A percentile compares a stretch with the other conserved stretches of the same genome.
Evolutionary conservation across 2,329 filamentous ascomycete genomes (phyloP).

Genomic region (Alternaria panax): DNA sequence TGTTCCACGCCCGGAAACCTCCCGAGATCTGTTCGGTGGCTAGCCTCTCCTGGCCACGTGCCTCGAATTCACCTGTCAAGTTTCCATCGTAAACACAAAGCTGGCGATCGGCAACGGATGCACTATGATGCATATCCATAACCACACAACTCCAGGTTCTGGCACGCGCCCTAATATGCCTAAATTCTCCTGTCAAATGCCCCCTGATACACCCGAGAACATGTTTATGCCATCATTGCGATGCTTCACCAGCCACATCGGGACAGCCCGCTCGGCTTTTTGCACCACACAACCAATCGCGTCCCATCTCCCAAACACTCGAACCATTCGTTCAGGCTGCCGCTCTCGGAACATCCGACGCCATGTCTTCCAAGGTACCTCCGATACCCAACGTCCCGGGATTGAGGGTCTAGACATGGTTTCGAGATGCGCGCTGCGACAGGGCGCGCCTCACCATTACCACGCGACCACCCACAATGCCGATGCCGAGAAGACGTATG

Average conservation of each 20-base stretch:
- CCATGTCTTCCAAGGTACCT: background rate
- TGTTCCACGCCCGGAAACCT: background rate
- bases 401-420: constrained; percentile 11
- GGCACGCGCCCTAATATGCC: background rate
- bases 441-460: constrained; percentile 15
- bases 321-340: background rate
- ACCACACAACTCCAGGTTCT: background rate
- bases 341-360: constrained; percentile 1
- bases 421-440: constrained; percentile 20
- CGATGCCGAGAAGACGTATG: background rate
- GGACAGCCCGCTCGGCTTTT: constrained; percentile 3
- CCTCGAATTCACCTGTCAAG: background rate
- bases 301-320: constrained; percentile 7
- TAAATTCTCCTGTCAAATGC: background rate
- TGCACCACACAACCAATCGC: background rate
- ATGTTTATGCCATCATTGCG: constrained; percentile 6
- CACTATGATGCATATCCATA: background rate
- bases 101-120: background rate
- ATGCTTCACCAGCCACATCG: background rate
- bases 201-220: constrained; percentile 4
- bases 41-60: background rate
- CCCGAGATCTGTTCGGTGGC: background rate
- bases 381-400: background rate
- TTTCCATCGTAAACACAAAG: background rate
- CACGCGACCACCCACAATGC: constrained; percentile 1